Evolutionary conservation across 495 filamentous ascomycete species (phyloP).

Genomic region (Neurospora sp.): DNA sequence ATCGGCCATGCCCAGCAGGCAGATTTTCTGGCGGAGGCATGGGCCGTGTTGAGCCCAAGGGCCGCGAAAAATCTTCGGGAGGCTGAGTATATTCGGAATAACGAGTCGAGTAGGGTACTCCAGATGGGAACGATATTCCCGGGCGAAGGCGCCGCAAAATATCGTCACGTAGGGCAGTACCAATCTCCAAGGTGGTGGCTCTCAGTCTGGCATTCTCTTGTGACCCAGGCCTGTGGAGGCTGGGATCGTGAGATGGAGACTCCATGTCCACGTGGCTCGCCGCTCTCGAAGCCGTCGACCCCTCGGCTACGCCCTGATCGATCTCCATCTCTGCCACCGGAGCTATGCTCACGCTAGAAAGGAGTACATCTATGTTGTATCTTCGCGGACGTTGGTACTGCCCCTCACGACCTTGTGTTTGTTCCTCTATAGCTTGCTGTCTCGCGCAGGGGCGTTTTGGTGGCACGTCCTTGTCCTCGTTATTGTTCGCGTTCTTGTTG

Average conservation of each 20-base stretch:
- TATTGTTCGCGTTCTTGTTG: not conserved
- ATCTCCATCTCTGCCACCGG: not conserved
- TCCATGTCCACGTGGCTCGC: not conserved
- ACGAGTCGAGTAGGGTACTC: not conserved
- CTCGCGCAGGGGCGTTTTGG: not conserved
- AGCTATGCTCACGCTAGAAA: not conserved
- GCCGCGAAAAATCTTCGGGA: not conserved
- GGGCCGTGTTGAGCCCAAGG: not conserved
- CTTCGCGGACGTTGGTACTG: not conserved
- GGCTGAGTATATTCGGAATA: not conserved
- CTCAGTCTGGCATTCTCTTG: not conserved
- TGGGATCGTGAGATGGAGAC: not conserved
- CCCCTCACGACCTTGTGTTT: not conserved
- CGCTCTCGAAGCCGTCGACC: not conserved
- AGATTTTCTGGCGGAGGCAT: not conserved
- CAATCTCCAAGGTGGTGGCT: not conserved
- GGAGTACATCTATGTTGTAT: not conserved
- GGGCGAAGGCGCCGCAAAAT: not conserved
- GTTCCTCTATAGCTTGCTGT: not conserved
- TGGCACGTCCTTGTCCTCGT: not conserved
- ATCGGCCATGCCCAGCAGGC: not conserved
- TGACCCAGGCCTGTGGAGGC: not conserved
- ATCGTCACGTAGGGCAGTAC: not conserved
- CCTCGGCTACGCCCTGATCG: not conserved
- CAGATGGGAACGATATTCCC: not conserved